Evolutionary conservation across 257 asterid species (phyloP), one percentile per base, ranked within the genome.

Genomic region (Lycium ferocissimum): DNA sequence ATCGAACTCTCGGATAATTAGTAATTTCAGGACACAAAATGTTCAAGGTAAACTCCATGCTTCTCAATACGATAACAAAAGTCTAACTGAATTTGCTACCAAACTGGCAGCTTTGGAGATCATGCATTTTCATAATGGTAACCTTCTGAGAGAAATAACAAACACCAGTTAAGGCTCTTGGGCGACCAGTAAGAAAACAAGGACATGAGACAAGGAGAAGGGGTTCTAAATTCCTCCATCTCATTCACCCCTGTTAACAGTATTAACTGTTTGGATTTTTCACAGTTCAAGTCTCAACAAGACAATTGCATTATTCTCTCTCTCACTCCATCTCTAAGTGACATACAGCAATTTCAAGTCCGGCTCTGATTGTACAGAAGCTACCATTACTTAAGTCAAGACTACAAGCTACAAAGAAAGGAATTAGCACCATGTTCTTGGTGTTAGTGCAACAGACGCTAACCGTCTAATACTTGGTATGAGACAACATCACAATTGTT

Each of bases 21-120:
- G 22, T n/a, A 72, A n/a, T 72, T 43, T 12, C 12, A 12, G 59
- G 80, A 20, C 59, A n/a, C 11, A 73, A 33, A 51, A 76, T 13
- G 58, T 76, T 76, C 62, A 49, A 2, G 2, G 3, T 47, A 49
- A 22, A 22, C 20, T 75, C 22, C 45, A 10, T 73, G 80, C 35
- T 73, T 73, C 59, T 73, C 80, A 73, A 20, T 47, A 73, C 13
- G 51, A 76, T 12, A 49, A 26, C 81, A 51, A 53, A 49, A 12
- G 22, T 26, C 22, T 35, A 76, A 76, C 62, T 76, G 81, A 51
- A 51, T 51, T 76, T 76, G 81, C 22, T 12, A 26, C 63, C 62
- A 76, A 49, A 22, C 47, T 51, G 81, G 81, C 49, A 76, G 62
- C 51, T 51, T 76, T 76, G 81, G n/a, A 47, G 81, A 76, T 76